Evolutionary conservation across 495 filamentous ascomycete genomes (phyloP), one percentile per base, ranked within the genome.

Genomic region (Lichenothelia convexa): DNA sequence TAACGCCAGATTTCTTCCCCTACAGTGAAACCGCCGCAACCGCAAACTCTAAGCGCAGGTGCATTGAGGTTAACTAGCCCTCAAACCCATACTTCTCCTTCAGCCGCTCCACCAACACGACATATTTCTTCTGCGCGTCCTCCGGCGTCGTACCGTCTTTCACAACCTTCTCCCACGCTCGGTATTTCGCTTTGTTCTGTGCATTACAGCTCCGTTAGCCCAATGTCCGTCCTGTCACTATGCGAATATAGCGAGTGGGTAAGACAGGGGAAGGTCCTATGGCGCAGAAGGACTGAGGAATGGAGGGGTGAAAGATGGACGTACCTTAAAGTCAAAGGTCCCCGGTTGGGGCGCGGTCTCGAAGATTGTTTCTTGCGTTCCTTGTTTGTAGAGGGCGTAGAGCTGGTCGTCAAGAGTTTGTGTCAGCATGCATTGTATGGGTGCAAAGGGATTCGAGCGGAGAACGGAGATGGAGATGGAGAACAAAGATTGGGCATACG

Each of bases 141-240:
- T 69, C 61, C 27, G 63, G 38, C 32, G 60, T 68, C 34, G 75
- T 54, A 34, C 65, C 65, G 34, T 74, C 68, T 18, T 73, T 57
- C 42, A 67, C 57, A 39, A 73, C 40, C 39, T 69, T 64, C 55
- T 75, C 52, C 81, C 82, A 93, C 15, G 73, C 75, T 22, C 65
- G 64, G 61, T 71, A 67, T 66, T 87, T 89, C 43, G 72, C 73
- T 61, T 84, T 87, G 56, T 59, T 71, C 82, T 91, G 34, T 45
- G 12, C 5, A 16, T 29, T 21, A 7, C n/a, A n/a, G n/a, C n/a
- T n/a, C n/a, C n/a, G n/a, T n/a, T n/a, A n/a, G n/a, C n/a, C n/a
- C n/a, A n/a, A n/a, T n/a, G n/a, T n/a, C n/a, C n/a, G n/a, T n/a
- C n/a, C n/a, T n/a, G n/a, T n/a, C n/a, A n/a, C n/a, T n/a, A n/a